Evolutionary conservation across 805 yeast genomes (phyloP), one percentile per base, ranked within the genome.

Genomic region (Naumovozyma castellii): DNA sequence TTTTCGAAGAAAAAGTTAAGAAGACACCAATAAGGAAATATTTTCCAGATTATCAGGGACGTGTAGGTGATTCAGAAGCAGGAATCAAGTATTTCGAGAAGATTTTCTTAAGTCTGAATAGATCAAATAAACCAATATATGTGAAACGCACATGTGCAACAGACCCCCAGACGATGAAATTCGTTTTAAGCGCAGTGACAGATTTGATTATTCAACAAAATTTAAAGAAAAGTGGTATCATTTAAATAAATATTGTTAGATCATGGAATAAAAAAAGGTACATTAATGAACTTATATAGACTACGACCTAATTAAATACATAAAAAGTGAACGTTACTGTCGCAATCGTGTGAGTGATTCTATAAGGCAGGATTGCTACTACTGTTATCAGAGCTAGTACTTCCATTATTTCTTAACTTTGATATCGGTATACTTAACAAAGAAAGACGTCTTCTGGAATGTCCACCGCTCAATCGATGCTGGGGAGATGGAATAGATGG

Each of bases 61-160:
- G 68, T 41, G 70, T 80, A 36, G 71, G 69, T 17, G 78, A 81
- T 59, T 73, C 70, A 9, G 80, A 78, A 37, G 80, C 76, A 32
- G 90, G 85, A 3, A 56, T 79, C 16, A 71, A 72, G 47, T 87
- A 75, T 55, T 82, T 90, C 55, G 94, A 84, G 53, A 65, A 67
- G 32, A 63, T 75, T 37, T 84, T 87, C 49, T 54, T 80, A 42
- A 67, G 73, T 39, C 59, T 84, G 43, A 85, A 87, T 57, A 66
- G 75, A 44, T 59, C 72, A 3, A 72, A 76, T 25, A 71, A 75
- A 35, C 90, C 87, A n/a, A 73, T 92, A 25, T 92, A 92, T 57
- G 82, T 85, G 17, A 96, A 87, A 64, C 68, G 87, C 48, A 92
- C 98, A 1, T 87, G 97, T 64, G 98, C 98, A 0, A 92, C 98